Evolutionary conservation across 352 stramenopile species (phyloP).

Genomic region (Thalassiosira mediterranea): DNA sequence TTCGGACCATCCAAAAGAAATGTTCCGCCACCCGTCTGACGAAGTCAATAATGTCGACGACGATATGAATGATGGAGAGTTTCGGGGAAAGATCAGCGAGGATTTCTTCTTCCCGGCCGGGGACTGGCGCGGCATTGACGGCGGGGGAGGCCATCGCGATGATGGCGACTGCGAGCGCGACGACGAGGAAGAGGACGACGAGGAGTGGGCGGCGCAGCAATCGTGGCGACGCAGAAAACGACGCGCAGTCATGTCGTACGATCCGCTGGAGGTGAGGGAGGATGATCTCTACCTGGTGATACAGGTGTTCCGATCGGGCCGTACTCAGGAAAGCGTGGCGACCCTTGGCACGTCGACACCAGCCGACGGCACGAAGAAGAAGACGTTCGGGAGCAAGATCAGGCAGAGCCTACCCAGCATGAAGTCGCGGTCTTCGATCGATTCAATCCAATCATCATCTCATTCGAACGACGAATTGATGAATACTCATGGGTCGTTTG

Average conservation of each 20-base stretch:
- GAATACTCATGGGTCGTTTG: slow-evolving; percentile 26
- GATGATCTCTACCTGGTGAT: slow-evolving; percentile 46
- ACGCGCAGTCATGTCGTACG: slow-evolving; percentile 73
- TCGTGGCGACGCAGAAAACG: slow-evolving; percentile 51
- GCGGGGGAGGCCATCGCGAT: slow-evolving; percentile 11
- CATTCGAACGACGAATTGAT: neutral
- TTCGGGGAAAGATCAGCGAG: slow-evolving; percentile 74
- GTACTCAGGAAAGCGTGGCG: neutral
- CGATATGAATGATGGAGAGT: slow-evolving; percentile 8
- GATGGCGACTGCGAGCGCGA: slow-evolving; percentile 6
- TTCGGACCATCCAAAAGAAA: neutral
- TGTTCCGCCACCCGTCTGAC: neutral
- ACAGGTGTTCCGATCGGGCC: slow-evolving; percentile 30
- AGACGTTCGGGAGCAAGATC: slow-evolving; percentile 22
- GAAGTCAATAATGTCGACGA: neutral
- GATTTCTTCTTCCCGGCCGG: slow-evolving; percentile 82
- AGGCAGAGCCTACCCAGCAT: neutral
- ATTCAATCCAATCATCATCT: neutral
- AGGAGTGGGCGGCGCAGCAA: slow-evolving; percentile 38
- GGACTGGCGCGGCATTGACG: slow-evolving; percentile 63
- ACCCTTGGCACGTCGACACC: neutral
- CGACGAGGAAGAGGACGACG: slow-evolving; percentile 13
- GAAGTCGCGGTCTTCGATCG: neutral
- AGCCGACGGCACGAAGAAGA: slow-evolving; percentile 3
- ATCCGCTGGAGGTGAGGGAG: slow-evolving; percentile 46